phyloP scores from a whole-genome alignment of 805 yeast genomes.

The Tetrapisispora arboricola region DNA sequence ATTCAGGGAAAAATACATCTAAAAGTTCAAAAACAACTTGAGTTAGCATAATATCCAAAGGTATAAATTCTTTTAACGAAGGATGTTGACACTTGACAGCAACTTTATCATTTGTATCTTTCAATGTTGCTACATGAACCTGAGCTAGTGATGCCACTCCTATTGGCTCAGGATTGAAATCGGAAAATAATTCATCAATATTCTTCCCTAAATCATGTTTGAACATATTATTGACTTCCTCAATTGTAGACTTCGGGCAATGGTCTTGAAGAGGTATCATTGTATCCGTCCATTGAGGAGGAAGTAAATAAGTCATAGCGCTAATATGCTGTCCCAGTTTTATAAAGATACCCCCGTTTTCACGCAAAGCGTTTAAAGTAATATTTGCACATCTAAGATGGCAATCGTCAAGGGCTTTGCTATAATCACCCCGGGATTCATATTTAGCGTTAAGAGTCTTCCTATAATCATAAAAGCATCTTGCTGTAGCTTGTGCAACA shows the following conservation, averaged over 20 bases:
- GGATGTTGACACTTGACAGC: slow-evolving; percentile 97
- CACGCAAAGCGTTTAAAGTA: slow-evolving; percentile 68
- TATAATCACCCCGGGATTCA: slow-evolving; percentile 36
- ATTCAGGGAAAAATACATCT: slow-evolving; percentile 79
- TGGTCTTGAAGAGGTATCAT: slow-evolving; percentile 88
- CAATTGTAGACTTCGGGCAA: slow-evolving; percentile 72
- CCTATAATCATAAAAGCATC: slow-evolving; percentile 66
- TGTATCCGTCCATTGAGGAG: slow-evolving; percentile 89
- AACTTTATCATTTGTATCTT: slow-evolving; percentile 52
- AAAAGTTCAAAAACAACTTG: slow-evolving; percentile 63
- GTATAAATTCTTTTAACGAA: slow-evolving; percentile 73
- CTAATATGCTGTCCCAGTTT: slow-evolving; percentile 91
- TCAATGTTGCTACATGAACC: slow-evolving; percentile 70
- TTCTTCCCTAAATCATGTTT: slow-evolving; percentile 49
- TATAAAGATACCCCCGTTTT: slow-evolving; percentile 87
- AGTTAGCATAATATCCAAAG: slow-evolving; percentile 76
- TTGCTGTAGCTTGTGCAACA: slow-evolving; percentile 56
- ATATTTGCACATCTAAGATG: slow-evolving; percentile 70
- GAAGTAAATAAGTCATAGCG: slow-evolving; percentile 84
- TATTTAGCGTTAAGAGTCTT: slow-evolving; percentile 40
- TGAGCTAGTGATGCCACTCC: slow-evolving; percentile 97
- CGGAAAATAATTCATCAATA: slow-evolving; percentile 53
- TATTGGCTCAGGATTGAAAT: slow-evolving; percentile 63
- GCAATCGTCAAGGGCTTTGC: slow-evolving; percentile 47
- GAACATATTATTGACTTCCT: slow-evolving; percentile 61